These are phyloP conservation scores for Carex littledalei DNA, from an alignment of 176 grass and related monocot genomes.

Conservation along the genomic window DNA sequence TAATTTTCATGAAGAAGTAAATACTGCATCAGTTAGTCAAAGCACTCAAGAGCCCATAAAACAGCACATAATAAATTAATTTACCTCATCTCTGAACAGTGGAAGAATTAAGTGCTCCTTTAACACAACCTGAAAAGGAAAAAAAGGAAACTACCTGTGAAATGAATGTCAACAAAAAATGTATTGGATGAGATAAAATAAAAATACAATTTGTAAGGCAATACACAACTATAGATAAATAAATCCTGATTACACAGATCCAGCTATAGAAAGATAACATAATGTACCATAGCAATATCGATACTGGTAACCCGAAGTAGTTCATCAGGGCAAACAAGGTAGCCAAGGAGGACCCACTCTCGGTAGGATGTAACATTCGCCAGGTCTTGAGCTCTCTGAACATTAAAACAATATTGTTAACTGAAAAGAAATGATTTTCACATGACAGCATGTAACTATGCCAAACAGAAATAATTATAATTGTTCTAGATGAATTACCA, in stretches of 20 bases:
- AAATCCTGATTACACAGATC: background rate
- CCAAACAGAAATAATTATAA: background rate
- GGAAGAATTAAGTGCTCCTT: conserved; percentile 92
- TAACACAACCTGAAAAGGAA: conserved; percentile 74
- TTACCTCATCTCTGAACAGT: conserved; percentile 97
- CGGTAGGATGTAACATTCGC: conserved; percentile 96
- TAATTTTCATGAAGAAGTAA: conserved; percentile 94
- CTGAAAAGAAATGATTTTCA: background rate
- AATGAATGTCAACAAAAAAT: conserved; percentile 7
- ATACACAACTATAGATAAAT: background rate
- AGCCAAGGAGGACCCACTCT: conserved; percentile 94
- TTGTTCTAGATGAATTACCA: background rate
- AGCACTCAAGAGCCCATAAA: background rate
- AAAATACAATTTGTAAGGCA: conserved; percentile 9
- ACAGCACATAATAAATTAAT: conserved; percentile 19
- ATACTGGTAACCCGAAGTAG: conserved; percentile 95
- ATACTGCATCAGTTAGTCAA: conserved; percentile 39
- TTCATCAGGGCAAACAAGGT: conserved; percentile 98
- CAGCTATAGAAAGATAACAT: background rate
- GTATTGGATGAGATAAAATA: conserved; percentile 7
- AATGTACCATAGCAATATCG: conserved; percentile 90
- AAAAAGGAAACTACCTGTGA: conserved; percentile 23
- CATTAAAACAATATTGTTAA: conserved; percentile 29
- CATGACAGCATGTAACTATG: background rate
- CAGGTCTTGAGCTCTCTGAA: conserved; percentile 97